phyloP scores from a whole-genome alignment of 2,329 filamentous ascomycete genomes.

The Pseudogymnoascus sp. region DNA sequence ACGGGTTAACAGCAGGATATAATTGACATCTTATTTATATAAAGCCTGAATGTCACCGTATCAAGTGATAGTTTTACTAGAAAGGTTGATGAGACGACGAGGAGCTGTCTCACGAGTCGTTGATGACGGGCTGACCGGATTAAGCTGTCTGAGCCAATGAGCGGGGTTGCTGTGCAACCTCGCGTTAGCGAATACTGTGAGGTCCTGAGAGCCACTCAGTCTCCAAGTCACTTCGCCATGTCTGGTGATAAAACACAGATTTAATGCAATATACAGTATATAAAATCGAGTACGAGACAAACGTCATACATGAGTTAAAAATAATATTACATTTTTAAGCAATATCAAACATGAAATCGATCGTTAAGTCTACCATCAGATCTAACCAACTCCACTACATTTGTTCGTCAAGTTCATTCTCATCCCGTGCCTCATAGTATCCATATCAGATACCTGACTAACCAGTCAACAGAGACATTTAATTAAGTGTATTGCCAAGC shows the following conservation, averaged over 20 bases:
- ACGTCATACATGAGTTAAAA: background rate
- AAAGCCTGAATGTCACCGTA: background rate
- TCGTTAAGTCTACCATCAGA: background rate
- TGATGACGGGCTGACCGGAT: background rate
- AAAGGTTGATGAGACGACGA: background rate
- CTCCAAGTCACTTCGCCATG: background rate
- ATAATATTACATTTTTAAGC: background rate
- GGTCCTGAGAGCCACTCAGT: background rate
- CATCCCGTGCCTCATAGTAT: background rate
- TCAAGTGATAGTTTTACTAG: background rate
- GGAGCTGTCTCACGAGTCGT: background rate
- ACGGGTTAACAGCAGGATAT: background rate
- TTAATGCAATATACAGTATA: background rate
- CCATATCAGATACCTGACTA: background rate
- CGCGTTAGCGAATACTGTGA: background rate
- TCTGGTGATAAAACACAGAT: background rate
- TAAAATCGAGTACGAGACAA: background rate
- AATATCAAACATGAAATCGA: background rate
- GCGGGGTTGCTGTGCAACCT: background rate
- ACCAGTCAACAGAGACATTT: constrained; percentile 10
- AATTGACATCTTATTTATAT: background rate
- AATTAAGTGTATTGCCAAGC: constrained; percentile 38
- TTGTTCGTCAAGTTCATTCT: constrained; percentile 12
- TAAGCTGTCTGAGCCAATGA: background rate
- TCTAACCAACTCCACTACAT: background rate